These are phyloP conservation scores for Fragilariopsis cylindrus DNA, from an alignment of 108 stramenopile species.

Conservation along the genomic window DNA sequence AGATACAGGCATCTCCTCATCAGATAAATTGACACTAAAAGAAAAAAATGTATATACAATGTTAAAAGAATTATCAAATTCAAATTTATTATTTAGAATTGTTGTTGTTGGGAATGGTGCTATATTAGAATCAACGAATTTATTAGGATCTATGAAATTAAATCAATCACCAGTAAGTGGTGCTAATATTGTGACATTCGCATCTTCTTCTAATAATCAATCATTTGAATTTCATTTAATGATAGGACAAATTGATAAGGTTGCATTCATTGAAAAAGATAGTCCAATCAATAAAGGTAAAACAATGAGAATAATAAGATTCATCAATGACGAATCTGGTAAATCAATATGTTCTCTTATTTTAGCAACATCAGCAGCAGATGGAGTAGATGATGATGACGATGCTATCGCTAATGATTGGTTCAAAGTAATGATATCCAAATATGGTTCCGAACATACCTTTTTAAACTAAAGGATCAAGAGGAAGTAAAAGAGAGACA, in stretches of 20 bases:
- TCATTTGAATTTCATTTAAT: slow-evolving; percentile 85
- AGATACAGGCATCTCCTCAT: too few relatives aligned
- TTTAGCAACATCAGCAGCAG: neutral
- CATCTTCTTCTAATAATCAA: slow-evolving; percentile 62
- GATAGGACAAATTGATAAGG: slow-evolving; percentile 53
- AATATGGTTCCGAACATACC: too few relatives aligned
- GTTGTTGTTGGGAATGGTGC: slow-evolving; percentile 85
- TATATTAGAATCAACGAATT: slow-evolving; percentile 76
- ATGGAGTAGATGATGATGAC: too few relatives aligned
- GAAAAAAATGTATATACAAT: slow-evolving; percentile 47
- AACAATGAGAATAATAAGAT: neutral
- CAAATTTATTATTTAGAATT: slow-evolving; percentile 63
- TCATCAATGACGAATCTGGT: neutral
- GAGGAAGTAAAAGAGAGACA: too few relatives aligned
- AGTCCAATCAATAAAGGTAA: neutral
- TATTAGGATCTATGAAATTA: slow-evolving; percentile 59
- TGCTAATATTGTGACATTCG: slow-evolving; percentile 66
- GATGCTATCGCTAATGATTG: too few relatives aligned
- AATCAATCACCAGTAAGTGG: slow-evolving; percentile 65
- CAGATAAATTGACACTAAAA: neutral
- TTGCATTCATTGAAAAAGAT: slow-evolving; percentile 3
- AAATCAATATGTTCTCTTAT: neutral
- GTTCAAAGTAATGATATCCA: too few relatives aligned
- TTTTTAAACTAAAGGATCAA: too few relatives aligned
- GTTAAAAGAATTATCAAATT: slow-evolving; percentile 53